phyloP scores from a whole-genome alignment of 495 filamentous ascomycete species.

The Cenococcum geophilum region DNA sequence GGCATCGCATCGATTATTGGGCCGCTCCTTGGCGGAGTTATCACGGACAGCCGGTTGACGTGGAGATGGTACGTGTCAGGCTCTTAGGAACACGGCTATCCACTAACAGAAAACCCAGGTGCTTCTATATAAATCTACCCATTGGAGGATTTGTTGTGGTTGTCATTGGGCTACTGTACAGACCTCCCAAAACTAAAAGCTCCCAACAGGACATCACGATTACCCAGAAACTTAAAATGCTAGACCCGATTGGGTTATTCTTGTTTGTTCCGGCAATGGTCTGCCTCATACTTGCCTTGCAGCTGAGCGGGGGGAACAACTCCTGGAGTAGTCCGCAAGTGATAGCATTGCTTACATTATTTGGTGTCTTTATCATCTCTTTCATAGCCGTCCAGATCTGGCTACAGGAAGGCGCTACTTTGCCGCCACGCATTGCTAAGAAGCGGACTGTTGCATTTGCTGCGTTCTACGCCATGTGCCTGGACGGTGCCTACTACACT shows the following conservation, averaged over 20 bases:
- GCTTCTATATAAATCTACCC: constrained; percentile 24
- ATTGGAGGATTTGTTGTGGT: constrained; percentile 36
- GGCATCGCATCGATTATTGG: constrained; percentile 29
- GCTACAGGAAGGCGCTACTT: constrained; percentile 64
- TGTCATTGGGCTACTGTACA: constrained; percentile 42
- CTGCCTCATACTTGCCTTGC: background rate
- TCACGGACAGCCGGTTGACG: constrained; percentile 23
- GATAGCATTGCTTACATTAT: constrained; percentile 56
- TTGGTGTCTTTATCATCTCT: constrained; percentile 53
- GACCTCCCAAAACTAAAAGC: constrained; percentile 18
- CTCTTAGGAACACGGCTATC: too few relatives aligned
- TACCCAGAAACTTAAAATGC: background rate
- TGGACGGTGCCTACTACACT: background rate
- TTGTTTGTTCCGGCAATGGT: background rate
- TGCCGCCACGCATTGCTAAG: constrained; percentile 66
- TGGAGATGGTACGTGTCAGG: too few relatives aligned
- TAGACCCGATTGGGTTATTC: background rate
- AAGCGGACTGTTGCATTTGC: constrained; percentile 57
- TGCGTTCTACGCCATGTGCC: background rate
- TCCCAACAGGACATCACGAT: background rate
- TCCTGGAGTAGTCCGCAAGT: background rate
- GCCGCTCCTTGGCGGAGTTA: constrained; percentile 23
- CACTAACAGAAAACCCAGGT: too few relatives aligned
- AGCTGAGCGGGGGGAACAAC: background rate
- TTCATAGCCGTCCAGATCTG: constrained; percentile 62